Conservation (phyloP, 75 land plant species). For the Cryptomeria japonica region DNA sequence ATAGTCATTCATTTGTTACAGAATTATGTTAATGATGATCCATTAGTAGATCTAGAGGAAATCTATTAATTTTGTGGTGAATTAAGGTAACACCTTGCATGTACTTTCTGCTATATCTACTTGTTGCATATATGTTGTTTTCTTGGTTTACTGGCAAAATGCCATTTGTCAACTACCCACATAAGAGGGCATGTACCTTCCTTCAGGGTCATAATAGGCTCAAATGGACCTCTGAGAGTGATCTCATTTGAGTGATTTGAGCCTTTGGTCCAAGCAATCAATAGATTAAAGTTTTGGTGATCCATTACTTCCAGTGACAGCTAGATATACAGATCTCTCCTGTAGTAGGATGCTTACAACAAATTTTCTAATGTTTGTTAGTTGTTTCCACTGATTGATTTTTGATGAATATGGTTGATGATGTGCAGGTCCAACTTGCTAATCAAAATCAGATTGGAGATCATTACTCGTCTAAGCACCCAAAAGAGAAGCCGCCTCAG, state of each 20-base stretch:
- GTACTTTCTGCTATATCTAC: not conserved
- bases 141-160: conserved; percentile 2
- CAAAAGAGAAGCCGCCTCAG: conserved; percentile 56
- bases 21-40: not conserved
- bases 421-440: conserved; percentile 60
- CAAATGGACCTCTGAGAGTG: not conserved
- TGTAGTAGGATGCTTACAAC: not conserved
- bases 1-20: not conserved
- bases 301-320: not conserved
- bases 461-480: conserved; percentile 78
- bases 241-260: not conserved
- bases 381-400: not conserved
- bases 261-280: not conserved
- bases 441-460: conserved; percentile 66
- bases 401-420: not conserved
- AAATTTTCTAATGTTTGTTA: not conserved
- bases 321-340: not conserved
- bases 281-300: not conserved
- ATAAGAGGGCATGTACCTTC: not conserved
- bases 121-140: not conserved
- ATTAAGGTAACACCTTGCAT: not conserved
- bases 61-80: not conserved
- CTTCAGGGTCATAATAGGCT: not conserved
- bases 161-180: not conserved
- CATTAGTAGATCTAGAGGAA: not conserved